Base-by-base conservation (phyloP, 352 stramenopile genomes). In the Pythium periplocum region DNA sequence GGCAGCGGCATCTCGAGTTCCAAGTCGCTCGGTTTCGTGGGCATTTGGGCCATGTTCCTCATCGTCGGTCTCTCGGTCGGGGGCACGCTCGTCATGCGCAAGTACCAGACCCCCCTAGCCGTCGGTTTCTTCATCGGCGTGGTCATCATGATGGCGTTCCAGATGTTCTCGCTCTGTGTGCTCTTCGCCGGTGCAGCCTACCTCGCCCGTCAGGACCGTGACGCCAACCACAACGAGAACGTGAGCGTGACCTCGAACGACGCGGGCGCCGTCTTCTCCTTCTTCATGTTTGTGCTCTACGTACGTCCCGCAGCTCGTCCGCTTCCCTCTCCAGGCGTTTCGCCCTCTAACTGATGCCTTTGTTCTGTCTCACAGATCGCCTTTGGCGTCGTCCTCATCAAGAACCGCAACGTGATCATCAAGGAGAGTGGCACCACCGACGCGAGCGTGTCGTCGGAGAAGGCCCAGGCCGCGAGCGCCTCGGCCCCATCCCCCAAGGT, bases 51-150 rank as follows among this genome's bases (percentile, higher is more conserved):
- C 37, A 93, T 94, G 77, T 69, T 95, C 30, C 70, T 96, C 33
- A 72, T 95, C 50, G 53, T 93, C 30, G 69, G 63, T 2, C 80
- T 96, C 8, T 95, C 78, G 6, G 71, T 93, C 2, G 84, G 84
- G 50, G 86, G 84, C 52, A 95, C 86, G 45, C 73, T 96, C 55
- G 83, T 96, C 47, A 93, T 96, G 86, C 81, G 84, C 53, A 90
- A 92, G 70, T 92, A 93, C 71, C 73, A 89, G 67, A 93, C 82
- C 6, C 80, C 82, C 12, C 59, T 96, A 41, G 84, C 86, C 11
- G 82, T 96, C 38, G 84, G 86, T 47, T 94, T 96, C 59, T 90
- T 96, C 61, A 89, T 96, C 50, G 86, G 86, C 64, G 81, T 96
- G 55, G 84, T 96, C 42, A 73, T 95, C 49, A 95, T 96, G 80